Percentiles rank a stretch among this genome's conserved stretches.
These are phyloP conservation scores for Leishmania tarentolae DNA, from an alignment of 208 protist genomes.

Conservation along the genomic window DNA sequence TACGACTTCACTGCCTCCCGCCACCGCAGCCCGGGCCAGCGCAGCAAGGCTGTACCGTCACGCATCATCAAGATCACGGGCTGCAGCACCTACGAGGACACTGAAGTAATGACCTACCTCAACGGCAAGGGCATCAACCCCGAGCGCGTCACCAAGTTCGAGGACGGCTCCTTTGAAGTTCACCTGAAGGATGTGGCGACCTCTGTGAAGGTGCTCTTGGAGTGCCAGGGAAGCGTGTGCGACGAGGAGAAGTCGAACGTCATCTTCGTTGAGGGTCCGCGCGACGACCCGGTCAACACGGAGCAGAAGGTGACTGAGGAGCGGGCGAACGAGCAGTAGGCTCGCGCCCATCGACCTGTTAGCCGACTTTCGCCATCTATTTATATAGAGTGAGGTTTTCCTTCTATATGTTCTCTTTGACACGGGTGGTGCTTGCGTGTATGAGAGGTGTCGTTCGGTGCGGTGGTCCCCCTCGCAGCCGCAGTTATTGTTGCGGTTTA, in stretches of 20 bases:
- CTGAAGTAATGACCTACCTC: constrained; percentile 87
- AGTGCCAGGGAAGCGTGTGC: constrained; percentile 84
- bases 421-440: not conserved
- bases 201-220: constrained; percentile 81
- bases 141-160: constrained; percentile 71
- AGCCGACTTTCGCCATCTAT: not conserved
- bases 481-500: not conserved
- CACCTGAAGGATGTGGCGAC: constrained; percentile 65
- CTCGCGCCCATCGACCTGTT: too few relatives aligned
- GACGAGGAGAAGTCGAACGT: constrained; percentile 89
- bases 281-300: constrained; percentile 17
- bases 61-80: constrained; percentile 82
- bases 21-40: constrained; percentile 86
- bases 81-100: constrained; percentile 72
- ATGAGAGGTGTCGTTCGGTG: not conserved
- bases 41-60: constrained; percentile 72
- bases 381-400: not conserved
- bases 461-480: not conserved
- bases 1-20: constrained; percentile 89
- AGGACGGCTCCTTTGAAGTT: constrained; percentile 77
- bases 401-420: not conserved
- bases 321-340: constrained; percentile 24
- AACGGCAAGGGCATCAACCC: constrained; percentile 74
- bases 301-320: constrained; percentile 27
- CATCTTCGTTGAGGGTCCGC: constrained; percentile 81